Conservation (phyloP, 2,329 filamentous ascomycete species). For the Penicillium brasilianum region DNA sequence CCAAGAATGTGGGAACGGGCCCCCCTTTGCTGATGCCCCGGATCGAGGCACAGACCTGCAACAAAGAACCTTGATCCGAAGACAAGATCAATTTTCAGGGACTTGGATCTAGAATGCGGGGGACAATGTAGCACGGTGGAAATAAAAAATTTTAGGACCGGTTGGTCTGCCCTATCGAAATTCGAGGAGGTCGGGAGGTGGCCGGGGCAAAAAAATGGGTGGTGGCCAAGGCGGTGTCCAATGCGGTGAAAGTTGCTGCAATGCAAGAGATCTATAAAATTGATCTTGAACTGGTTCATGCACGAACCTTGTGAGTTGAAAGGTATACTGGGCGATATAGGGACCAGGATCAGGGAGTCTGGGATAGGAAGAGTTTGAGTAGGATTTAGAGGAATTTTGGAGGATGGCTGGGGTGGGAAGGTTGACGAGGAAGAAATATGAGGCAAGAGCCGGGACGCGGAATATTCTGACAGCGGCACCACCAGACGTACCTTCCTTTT, state of each 20-base stretch:
- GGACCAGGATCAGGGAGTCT: no score
- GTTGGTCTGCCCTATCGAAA: neutral
- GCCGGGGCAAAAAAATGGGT: slow-evolving; percentile 7
- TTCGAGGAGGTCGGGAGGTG: neutral
- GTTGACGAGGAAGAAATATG: no score
- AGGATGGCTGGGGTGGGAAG: no score
- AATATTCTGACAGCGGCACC: no score
- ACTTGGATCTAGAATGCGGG: neutral
- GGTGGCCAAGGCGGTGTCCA: neutral
- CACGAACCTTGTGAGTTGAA: no score
- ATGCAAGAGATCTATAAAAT: no score
- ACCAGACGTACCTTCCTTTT: no score
- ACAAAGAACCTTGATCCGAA: neutral
- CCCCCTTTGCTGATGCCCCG: slow-evolving; percentile 26
- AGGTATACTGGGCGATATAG: no score
- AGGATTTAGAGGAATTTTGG: no score
- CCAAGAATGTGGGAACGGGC: slow-evolving; percentile 35
- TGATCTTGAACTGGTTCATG: neutral
- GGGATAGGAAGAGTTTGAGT: no score
- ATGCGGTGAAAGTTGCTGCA: no score
- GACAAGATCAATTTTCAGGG: neutral
- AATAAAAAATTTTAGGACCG: neutral
- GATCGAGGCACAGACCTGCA: slow-evolving; percentile 17
- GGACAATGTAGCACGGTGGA: slow-evolving; percentile 1
- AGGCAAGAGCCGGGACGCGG: no score